phyloP scores from a whole-genome alignment of 2,329 filamentous ascomycete species.

The Pseudogymnoascus sp. region DNA sequence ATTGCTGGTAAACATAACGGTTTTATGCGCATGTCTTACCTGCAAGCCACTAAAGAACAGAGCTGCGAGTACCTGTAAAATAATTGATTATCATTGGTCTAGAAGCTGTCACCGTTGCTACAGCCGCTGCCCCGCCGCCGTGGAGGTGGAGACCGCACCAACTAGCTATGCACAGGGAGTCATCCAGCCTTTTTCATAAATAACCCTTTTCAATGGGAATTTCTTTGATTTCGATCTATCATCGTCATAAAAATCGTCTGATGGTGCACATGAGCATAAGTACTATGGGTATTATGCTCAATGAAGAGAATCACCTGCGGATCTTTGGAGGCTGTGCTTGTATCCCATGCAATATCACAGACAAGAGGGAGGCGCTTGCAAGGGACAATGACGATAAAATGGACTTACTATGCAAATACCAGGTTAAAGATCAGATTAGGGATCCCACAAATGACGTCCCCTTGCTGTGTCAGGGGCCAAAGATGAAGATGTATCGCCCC shows the following conservation, averaged over 20 bases:
- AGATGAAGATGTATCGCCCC: background rate
- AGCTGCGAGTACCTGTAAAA: background rate
- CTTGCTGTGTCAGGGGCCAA: conserved; percentile 4
- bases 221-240: background rate
- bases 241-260: conserved; percentile 5
- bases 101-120: background rate
- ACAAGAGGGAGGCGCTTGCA: background rate
- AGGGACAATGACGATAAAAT: background rate
- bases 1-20: background rate
- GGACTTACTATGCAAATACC: background rate
- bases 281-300: background rate
- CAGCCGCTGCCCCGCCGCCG: background rate
- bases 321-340: conserved; percentile 1
- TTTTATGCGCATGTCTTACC: conserved; percentile 4
- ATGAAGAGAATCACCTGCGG: conserved; percentile 4
- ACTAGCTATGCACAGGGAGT: background rate
- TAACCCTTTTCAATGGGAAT: background rate
- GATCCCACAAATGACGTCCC: background rate
- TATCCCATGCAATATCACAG: background rate
- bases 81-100: background rate
- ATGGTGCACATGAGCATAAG: conserved; percentile 6
- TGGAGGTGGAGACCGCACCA: background rate
- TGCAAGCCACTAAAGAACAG: background rate
- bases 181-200: background rate
- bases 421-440: conserved; percentile 5